These are phyloP conservation scores for Mucor saturninus DNA, from an alignment of 371 early-diverging fungal genomes.

Conservation along the genomic window DNA sequence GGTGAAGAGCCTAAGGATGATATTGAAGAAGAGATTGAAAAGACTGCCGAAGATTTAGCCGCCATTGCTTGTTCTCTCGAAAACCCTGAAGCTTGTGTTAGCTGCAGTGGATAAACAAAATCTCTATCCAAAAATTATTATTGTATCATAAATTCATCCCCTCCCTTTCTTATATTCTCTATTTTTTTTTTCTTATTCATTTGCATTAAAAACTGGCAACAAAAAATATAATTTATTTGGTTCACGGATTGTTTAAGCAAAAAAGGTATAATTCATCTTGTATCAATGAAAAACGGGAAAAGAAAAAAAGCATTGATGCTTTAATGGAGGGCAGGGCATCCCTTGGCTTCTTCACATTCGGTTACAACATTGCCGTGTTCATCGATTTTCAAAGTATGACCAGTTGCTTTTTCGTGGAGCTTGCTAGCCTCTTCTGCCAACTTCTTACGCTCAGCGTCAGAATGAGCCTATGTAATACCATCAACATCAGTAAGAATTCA, in stretches of 20 bases:
- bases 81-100: slow-evolving; percentile 90
- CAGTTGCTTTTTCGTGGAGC: slow-evolving; percentile 31
- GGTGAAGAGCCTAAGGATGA: slow-evolving; percentile 41
- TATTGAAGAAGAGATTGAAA: slow-evolving; percentile 28
- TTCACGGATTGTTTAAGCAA: not conserved
- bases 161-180: not conserved
- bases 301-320: not conserved
- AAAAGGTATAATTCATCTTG: too few relatives aligned
- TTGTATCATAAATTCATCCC: slow-evolving; percentile 4
- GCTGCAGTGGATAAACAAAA: slow-evolving; percentile 79
- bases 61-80: slow-evolving; percentile 72
- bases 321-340: slow-evolving; percentile 35
- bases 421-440: slow-evolving; percentile 30
- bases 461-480: slow-evolving; percentile 9
- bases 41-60: slow-evolving; percentile 51
- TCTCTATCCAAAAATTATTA: not conserved
- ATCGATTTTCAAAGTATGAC: slow-evolving; percentile 37
- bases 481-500: not conserved
- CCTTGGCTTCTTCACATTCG: slow-evolving; percentile 27
- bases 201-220: slow-evolving; percentile 7
- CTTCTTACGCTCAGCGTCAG: slow-evolving; percentile 24
- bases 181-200: slow-evolving; percentile 6
- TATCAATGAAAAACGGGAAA: not conserved
- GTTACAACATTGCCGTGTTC: slow-evolving; percentile 30
- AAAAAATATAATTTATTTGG: not conserved